A percentile compares a stretch with the other conserved stretches of the same genome.
Conservation (phyloP, 345 rosid species). For the Clausena lansium region DNA sequence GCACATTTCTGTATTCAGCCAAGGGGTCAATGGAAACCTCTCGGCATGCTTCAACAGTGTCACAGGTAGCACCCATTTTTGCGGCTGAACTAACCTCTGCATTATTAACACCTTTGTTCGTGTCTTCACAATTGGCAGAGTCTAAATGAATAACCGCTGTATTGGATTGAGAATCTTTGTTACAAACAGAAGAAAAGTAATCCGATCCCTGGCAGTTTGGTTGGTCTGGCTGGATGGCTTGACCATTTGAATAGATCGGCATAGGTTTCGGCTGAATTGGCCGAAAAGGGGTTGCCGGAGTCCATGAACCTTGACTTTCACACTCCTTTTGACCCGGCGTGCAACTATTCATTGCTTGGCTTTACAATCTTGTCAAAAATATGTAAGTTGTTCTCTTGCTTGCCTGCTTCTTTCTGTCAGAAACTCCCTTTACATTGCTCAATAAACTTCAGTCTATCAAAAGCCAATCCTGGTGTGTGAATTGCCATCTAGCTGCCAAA, state of each 20-base stretch:
- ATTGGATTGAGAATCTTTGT: conserved; percentile 20
- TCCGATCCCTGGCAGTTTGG: conserved; percentile 26
- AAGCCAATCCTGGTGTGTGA: neutral
- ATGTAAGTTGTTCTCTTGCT: neutral
- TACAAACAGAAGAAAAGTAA: conserved; percentile 28
- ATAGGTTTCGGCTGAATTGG: conserved; percentile 29
- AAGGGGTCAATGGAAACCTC: conserved; percentile 15
- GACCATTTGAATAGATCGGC: conserved; percentile 27
- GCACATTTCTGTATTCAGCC: conserved; percentile 24
- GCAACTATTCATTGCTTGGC: conserved; percentile 28
- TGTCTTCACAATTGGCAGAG: neutral
- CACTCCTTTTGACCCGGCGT: conserved; percentile 24
- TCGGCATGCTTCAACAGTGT: conserved; percentile 17
- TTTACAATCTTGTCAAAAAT: neutral
- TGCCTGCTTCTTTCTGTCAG: neutral
- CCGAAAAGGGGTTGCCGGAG: conserved; percentile 48
- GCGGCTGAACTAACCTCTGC: conserved; percentile 1
- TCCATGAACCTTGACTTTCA: conserved; percentile 36
- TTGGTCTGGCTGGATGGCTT: conserved; percentile 22
- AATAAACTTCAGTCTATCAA: neutral
- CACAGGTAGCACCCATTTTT: neutral
- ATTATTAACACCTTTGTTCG: neutral
- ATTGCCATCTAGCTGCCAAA: conserved; percentile 5
- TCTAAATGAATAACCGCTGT: conserved; percentile 5
- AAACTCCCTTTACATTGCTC: neutral